Conservation (phyloP, 1,139 yeast species). For the Kurtzmaniella quercitrusa region DNA sequence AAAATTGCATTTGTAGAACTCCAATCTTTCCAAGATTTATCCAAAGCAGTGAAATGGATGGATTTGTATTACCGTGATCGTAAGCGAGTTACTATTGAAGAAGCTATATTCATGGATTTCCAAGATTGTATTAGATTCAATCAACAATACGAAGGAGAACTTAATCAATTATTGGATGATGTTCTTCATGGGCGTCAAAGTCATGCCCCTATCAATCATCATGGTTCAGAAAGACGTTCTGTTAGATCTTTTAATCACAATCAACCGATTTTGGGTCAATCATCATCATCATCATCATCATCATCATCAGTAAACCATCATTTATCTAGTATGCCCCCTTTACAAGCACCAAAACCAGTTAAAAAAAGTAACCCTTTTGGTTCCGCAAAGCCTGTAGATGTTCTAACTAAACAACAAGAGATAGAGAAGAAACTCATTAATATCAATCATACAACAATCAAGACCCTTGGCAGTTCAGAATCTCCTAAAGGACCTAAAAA, state of each 20-base stretch:
- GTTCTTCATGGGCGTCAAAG: conserved; percentile 12
- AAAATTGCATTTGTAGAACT: conserved; percentile 65
- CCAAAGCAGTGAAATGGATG: conserved; percentile 43
- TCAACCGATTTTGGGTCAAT: not conserved
- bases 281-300: no score
- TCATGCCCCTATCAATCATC: not conserved
- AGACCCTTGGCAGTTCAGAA: conserved; percentile 38
- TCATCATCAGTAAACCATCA: not conserved
- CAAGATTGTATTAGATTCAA: conserved; percentile 41
- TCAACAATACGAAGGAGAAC: conserved; percentile 28
- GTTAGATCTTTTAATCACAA: not conserved
- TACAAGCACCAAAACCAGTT: conserved; percentile 3
- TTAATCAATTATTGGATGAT: conserved; percentile 28
- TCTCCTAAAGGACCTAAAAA: conserved; percentile 8
- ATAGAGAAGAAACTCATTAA: conserved; percentile 43
- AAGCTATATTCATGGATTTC: conserved; percentile 48
- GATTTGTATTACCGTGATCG: conserved; percentile 38
- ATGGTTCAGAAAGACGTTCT: not conserved
- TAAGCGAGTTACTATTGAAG: conserved; percentile 39
- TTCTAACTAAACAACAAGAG: conserved; percentile 36
- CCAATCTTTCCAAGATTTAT: conserved; percentile 40
- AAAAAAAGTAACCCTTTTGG: conserved; percentile 42
- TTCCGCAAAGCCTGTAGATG: conserved; percentile 44
- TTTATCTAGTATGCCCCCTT: conserved; percentile 4
- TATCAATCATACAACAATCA: conserved; percentile 56